Evolutionary conservation across 192 early-diverging fungal species (phyloP), one percentile per base, ranked within the genome.

Genomic region (Coemansia sp.): DNA sequence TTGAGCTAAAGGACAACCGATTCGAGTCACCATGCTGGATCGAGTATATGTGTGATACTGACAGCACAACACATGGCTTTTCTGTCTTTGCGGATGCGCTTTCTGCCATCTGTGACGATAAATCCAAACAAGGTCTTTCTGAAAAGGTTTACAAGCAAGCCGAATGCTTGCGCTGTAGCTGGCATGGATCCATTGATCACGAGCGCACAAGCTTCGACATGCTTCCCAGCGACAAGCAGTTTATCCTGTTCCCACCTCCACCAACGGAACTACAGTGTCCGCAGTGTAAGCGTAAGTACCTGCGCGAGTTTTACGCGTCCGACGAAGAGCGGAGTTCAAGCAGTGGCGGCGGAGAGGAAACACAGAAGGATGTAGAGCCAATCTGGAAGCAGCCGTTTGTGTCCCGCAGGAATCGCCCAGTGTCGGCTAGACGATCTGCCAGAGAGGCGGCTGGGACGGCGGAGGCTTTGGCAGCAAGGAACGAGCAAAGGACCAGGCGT

Each of bases 231-330:
- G 5, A n/a, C 39, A 12, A 37, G 11, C 66, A 59, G 58, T 65
- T 46, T 55, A 52, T 52, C 6, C 39, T 39, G 41, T 19, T 65
- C 15, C 52, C 43, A 16, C 43, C 61, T 8, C 59, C 73, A 11
- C 63, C 62, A 9, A 45, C 12, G 5, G 69, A 67, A 51, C 61
- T 61, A 26, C 63, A 67, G 40, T 85, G 83, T 26, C 75, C 76
- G 10, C 26, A 68, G 32, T 85, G 83, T 36, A 42, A 60, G 40
- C 66, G 83, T 45, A 65, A 65, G 26, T 85, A 77, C 55, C 18
- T 85, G 72, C 78, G 74, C 43, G 83, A 85, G 57, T 81, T 72
- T 41, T 85, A 81, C 59, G 75, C 66, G 3, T 63, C 51, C n/a
- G 76, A 78, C 40, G 76, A 74, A 7, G 40, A 26, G 21, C 51